A percentile compares a stretch with the other conserved stretches of the same genome.
These are phyloP conservation scores for Stygiomarasmius scandens DNA, from an alignment of 1,284 basidiomycete species.

Conservation along the genomic window DNA sequence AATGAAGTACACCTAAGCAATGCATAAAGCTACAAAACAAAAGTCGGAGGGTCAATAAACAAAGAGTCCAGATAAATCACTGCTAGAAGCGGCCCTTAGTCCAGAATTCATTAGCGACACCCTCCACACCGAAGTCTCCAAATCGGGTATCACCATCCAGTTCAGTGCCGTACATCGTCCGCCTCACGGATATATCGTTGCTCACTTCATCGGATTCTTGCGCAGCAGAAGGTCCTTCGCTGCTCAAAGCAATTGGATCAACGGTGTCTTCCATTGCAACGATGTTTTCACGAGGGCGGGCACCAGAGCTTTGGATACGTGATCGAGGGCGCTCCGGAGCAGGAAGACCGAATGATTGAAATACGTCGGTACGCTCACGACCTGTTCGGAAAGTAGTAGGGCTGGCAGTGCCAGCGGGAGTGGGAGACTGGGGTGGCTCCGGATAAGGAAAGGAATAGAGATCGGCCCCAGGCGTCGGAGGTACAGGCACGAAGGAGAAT, in stretches of 20 bases:
- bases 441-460: slow-evolving; percentile 59
- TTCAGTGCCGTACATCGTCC: slow-evolving; percentile 83
- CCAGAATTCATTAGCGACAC: slow-evolving; percentile 73
- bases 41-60: background rate
- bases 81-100: slow-evolving; percentile 42
- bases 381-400: slow-evolving; percentile 26
- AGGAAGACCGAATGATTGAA: slow-evolving; percentile 46
- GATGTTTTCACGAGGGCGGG: slow-evolving; percentile 17
- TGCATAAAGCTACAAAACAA: background rate
- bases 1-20: background rate
- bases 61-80: background rate
- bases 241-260: slow-evolving; percentile 39
- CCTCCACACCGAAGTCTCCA: slow-evolving; percentile 78
- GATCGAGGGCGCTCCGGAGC: slow-evolving; percentile 36
- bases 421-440: slow-evolving; percentile 71
- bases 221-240: slow-evolving; percentile 29
- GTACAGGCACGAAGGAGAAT: slow-evolving; percentile 55
- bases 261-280: slow-evolving; percentile 25
- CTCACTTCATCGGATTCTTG: slow-evolving; percentile 24
- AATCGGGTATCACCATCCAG: slow-evolving; percentile 74
- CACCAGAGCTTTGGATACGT: slow-evolving; percentile 21
- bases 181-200: slow-evolving; percentile 41
- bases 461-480: slow-evolving; percentile 52
- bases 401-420: slow-evolving; percentile 46
- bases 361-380: slow-evolving; percentile 42